Evolutionary conservation across 2,329 filamentous ascomycete genomes (phyloP), one percentile per base, ranked within the genome.

Genomic region (Aspergillus unguis): DNA sequence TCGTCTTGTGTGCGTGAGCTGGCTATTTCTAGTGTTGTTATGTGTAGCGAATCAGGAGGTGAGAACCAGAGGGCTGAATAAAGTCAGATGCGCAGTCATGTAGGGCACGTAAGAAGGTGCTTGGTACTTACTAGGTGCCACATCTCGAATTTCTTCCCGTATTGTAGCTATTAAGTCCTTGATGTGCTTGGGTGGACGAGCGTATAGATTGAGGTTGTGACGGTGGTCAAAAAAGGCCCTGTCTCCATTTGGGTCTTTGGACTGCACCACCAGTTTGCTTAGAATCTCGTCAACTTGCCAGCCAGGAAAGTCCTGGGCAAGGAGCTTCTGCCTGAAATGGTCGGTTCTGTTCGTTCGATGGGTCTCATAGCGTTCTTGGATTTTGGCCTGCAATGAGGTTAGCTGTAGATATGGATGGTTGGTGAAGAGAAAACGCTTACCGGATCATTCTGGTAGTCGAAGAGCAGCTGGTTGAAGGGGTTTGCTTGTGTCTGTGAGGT

Each of bases 131-230:
- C 90, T 81, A 33, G 90, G 88, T 10, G 86, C 85, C 23, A 83
- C 79, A 23, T 77, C 72, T 52, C 78, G 76, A 44, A 95, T 75
- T 62, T 83, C 79, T 45, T 78, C 70, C 70, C 96, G 92, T 29
- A 96, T 73, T 52, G 80, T 79, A 2, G 75, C 71, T 2, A 92
- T 83, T 53, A 97, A 73, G 23, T 80, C 73, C 42, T 86, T 77
- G 17, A 96, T 77, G 60, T 86, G 83, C 42, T 82, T 73, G 0
- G 92, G 88, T 11, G 92, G 92, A 5, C 92, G 80, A 3, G 88
- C 90, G 90, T 91, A 96, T 65, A 96, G 85, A 0, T 91, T 88
- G 8, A 96, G 77, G 66, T 92, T 95, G 64, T 96, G 80, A 37
- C 92, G 79, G 38, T 83, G 81, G 67, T 97, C 92, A 47, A 77